Conservation (phyloP, 2,329 filamentous ascomycete genomes). For the Lecanosticta acicola region DNA sequence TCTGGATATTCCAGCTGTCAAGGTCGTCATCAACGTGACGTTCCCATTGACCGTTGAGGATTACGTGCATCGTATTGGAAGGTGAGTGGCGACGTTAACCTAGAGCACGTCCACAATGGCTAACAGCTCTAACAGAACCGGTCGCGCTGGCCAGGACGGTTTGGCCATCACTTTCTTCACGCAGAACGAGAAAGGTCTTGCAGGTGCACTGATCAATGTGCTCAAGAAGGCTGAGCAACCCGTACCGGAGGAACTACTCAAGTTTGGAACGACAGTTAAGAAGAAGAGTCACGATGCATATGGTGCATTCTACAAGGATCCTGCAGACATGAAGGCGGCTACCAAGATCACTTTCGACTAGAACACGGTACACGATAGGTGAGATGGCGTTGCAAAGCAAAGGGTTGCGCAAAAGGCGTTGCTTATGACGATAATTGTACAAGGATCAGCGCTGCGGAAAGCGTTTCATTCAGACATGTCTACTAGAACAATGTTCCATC, state of each 20-base stretch:
- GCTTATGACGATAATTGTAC: neutral
- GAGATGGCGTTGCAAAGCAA: neutral
- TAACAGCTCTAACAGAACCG: constrained; percentile 57
- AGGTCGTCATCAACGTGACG: constrained; percentile 88
- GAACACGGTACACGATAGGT: constrained; percentile 1
- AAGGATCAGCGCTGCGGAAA: no score
- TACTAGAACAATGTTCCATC: no score
- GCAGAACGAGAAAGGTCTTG: constrained; percentile 85
- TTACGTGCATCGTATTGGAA: constrained; percentile 92
- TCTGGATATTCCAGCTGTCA: constrained; percentile 90
- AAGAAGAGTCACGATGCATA: constrained; percentile 97
- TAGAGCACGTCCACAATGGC: constrained; percentile 5
- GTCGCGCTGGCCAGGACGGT: constrained; percentile 83
- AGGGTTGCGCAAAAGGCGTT: neutral
- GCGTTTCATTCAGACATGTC: no score
- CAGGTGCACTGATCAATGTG: constrained; percentile 89
- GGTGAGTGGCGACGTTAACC: constrained; percentile 28
- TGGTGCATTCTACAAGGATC: constrained; percentile 91
- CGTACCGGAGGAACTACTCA: constrained; percentile 83
- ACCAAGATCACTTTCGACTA: constrained; percentile 87
- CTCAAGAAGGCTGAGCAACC: constrained; percentile 87
- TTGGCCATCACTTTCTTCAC: constrained; percentile 92
- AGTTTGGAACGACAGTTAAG: constrained; percentile 97
- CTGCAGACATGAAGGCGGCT: constrained; percentile 73
- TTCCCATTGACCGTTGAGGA: constrained; percentile 95